phyloP scores from a whole-genome alignment of 441 rosid genomes.

The Aquilaria agallochum region DNA sequence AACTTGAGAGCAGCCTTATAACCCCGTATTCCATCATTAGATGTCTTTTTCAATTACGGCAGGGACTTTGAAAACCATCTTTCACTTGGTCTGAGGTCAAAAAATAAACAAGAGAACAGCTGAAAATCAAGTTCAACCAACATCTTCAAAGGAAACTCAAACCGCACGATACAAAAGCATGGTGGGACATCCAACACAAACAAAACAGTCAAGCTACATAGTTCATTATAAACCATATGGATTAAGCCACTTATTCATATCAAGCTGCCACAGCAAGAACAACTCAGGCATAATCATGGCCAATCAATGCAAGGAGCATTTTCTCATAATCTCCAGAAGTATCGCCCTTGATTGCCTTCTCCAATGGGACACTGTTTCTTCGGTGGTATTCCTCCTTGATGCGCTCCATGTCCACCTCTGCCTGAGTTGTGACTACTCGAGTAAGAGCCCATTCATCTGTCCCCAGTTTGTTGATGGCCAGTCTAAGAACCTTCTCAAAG shows the following conservation, averaged over 20 bases:
- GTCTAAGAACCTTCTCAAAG: constrained; percentile 70
- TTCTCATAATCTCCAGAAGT: constrained; percentile 83
- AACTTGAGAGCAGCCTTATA: no score
- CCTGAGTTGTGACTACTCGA: constrained; percentile 70
- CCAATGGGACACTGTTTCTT: constrained; percentile 70
- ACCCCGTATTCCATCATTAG: no score
- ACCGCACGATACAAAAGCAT: constrained; percentile 1
- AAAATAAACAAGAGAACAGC: not conserved
- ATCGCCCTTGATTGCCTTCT: constrained; percentile 60
- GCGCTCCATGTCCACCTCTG: constrained; percentile 78
- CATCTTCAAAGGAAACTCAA: not conserved
- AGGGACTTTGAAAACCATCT: no score
- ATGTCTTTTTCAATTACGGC: no score
- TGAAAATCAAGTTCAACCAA: not conserved
- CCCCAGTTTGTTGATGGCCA: constrained; percentile 63
- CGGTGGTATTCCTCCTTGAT: constrained; percentile 73
- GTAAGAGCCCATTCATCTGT: constrained; percentile 88
- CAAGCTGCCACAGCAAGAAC: not conserved
- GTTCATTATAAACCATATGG: not conserved
- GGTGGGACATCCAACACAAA: not conserved
- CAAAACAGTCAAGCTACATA: constrained; percentile 7
- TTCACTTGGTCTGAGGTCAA: no score
- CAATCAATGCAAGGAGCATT: constrained; percentile 80
- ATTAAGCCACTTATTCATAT: constrained; percentile 7
- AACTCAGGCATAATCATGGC: constrained; percentile 51